These are phyloP conservation scores for Lumnitzera racemosa DNA, from an alignment of 345 rosid genomes.

Conservation along the genomic window DNA sequence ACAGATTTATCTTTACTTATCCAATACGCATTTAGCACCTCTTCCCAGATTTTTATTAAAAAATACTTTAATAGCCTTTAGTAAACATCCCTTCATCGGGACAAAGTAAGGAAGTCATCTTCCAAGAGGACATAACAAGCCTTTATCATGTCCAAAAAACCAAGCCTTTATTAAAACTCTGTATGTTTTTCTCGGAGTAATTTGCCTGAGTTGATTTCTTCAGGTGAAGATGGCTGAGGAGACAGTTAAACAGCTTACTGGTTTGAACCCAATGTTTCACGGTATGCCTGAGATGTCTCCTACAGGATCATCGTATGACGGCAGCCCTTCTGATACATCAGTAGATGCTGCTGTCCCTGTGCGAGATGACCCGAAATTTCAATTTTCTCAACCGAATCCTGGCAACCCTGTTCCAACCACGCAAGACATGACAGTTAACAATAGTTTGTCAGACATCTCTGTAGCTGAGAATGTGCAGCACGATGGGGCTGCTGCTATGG, in stretches of 20 bases:
- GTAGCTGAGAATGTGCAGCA: constrained; percentile 31
- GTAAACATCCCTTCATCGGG: too few species aligned
- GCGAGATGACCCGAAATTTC: constrained; percentile 34
- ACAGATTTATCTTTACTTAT: neutral
- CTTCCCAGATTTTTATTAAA: too few species aligned
- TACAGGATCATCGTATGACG: constrained; percentile 32
- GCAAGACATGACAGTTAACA: constrained; percentile 21
- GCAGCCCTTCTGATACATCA: constrained; percentile 45
- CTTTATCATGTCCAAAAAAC: neutral
- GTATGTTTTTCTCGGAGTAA: neutral
- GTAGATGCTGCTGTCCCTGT: constrained; percentile 48
- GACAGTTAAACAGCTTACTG: constrained; percentile 70
- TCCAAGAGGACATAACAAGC: too few species aligned
- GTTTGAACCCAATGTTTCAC: constrained; percentile 60
- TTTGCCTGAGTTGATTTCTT: constrained; percentile 5
- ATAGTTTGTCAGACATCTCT: constrained; percentile 33
- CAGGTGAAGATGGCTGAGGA: constrained; percentile 99
- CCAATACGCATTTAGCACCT: too few species aligned
- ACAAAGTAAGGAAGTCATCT: too few species aligned
- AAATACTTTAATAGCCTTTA: too few species aligned
- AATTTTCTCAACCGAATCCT: constrained; percentile 23
- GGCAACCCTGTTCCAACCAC: constrained; percentile 19
- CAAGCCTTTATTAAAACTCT: neutral
- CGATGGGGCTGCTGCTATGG: constrained; percentile 17
- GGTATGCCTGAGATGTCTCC: constrained; percentile 38